Base-by-base conservation (phyloP, 164 flowering plant species). In the Magnolia changhungtana region DNA sequence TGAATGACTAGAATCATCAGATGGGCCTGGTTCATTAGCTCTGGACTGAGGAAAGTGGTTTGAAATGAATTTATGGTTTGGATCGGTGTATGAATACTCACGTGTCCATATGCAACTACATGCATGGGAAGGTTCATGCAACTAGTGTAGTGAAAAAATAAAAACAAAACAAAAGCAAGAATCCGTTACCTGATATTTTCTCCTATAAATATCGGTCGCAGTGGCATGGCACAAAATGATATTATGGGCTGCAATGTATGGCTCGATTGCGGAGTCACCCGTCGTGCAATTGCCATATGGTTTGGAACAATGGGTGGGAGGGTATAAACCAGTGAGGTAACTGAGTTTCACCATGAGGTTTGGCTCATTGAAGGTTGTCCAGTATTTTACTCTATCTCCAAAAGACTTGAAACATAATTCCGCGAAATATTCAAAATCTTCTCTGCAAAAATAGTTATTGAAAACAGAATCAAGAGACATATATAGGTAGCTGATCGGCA, bases 351-450 rank as follows among this genome's bases (percentile, higher is more conserved):
- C 75, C 67, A 73, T 20, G 23, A 18, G 11, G 37, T 29, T 63
- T 7, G 75, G 68, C 68, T 73, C 75, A 37, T 73, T 73, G 55
- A 73, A 37, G 21, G 75, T 73, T 8, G 68, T 63, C 75, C 75
- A 73, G 55, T 73, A 73, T 63, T 73, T 73, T 5, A 73, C 75
- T 49, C 75, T 73, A 16, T 73, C 75, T 7, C 75, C 75, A 73
- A 73, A 73, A 19, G 23, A 24, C 68, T 63, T 61, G 29, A 73
- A 73, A 63, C 75, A 73, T 2, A 73, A 52, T 29, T 73, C 75
- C 1, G 75, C 67, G 18, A 63, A 73, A 49, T 73, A 49, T 37
- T 55, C 68, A 21, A 73, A 73, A 73, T 73, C 75, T 73, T 29
- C 24, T 21, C 72, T 70, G 29, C 72, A 20, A 50, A 55, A 55